Percentiles rank a stretch among this genome's conserved stretches.
Evolutionary conservation across 208 protist genomes (phyloP).

Genomic region (Trypanosoma vivax): DNA sequence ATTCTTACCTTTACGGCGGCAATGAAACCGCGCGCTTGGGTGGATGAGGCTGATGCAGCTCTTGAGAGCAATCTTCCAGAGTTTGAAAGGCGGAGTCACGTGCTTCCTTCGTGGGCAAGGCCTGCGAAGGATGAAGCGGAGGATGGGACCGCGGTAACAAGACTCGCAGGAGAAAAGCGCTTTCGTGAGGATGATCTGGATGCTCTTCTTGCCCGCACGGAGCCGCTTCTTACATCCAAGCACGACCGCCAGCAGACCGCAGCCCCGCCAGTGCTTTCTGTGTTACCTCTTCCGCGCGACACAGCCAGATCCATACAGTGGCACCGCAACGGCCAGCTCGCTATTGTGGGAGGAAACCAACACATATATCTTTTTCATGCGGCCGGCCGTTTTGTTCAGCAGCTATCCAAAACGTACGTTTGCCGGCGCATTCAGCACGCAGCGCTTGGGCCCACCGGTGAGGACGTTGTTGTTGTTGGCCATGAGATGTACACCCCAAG

Average conservation of each 20-base stretch:
- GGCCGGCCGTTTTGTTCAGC: conserved; percentile 74
- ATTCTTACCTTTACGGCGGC: background rate
- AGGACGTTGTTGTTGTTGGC: conserved; percentile 58
- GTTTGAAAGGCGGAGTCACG: conserved; percentile 35
- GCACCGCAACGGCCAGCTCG: conserved; percentile 78
- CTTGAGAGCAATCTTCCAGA: conserved; percentile 23
- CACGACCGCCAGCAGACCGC: conserved; percentile 31
- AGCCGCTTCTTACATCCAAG: conserved; percentile 56
- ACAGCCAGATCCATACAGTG: conserved; percentile 64
- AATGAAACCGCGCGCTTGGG: conserved; percentile 40
- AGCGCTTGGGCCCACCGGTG: conserved; percentile 51
- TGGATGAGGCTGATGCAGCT: conserved; percentile 50
- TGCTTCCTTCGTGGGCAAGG: conserved; percentile 55
- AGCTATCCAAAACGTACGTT: conserved; percentile 62
- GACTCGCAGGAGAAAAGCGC: conserved; percentile 30
- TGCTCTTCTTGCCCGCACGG: conserved; percentile 63
- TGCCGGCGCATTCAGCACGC: conserved; percentile 34
- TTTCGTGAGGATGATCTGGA: conserved; percentile 74
- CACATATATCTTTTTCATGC: conserved; percentile 83
- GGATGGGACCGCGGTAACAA: background rate
- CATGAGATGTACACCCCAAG: conserved; percentile 56
- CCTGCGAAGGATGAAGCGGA: conserved; percentile 12
- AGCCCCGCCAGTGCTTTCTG: conserved; percentile 52
- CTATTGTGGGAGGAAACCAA: conserved; percentile 62
- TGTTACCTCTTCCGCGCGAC: conserved; percentile 65